phyloP scores from a whole-genome alignment of 148 eudicot genomes.

The Heliosperma pusillum region DNA sequence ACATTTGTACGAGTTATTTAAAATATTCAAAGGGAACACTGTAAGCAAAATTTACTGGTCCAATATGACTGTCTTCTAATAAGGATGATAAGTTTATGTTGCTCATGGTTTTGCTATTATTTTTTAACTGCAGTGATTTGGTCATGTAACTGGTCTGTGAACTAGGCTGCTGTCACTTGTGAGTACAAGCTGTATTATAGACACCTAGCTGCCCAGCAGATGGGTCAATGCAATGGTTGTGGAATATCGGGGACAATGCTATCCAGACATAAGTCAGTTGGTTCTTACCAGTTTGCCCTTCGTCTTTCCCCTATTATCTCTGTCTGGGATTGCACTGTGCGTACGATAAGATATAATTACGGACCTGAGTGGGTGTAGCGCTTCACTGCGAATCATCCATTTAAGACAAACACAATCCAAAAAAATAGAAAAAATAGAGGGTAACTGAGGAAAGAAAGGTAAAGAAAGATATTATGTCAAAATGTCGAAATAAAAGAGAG shows the following conservation, averaged over 20 bases:
- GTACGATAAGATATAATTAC: constrained; percentile 84
- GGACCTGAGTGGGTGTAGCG: constrained; percentile 94
- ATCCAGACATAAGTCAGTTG: constrained; percentile 36
- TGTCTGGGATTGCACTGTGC: constrained; percentile 84
- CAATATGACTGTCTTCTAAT: neutral
- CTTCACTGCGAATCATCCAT: constrained; percentile 12
- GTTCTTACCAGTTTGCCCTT: constrained; percentile 59
- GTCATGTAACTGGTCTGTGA: constrained; percentile 52
- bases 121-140: constrained; percentile 42
- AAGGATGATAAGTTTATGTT: neutral
- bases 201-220: constrained; percentile 34
- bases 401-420: constrained; percentile 16
- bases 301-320: constrained; percentile 77
- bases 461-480: neutral
- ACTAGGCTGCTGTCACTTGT: constrained; percentile 22
- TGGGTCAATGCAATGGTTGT: constrained; percentile 54
- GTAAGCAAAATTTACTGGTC: too few relatives aligned
- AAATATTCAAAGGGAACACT: too few relatives aligned
- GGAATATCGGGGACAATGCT: constrained; percentile 47
- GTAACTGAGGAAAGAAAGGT: constrained; percentile 4
- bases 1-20: too few relatives aligned
- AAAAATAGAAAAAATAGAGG: constrained; percentile 1
- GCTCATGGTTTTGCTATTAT: constrained; percentile 1
- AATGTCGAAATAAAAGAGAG: constrained; percentile 23
- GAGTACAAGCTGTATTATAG: constrained; percentile 20